Percentiles rank a stretch among this genome's conserved stretches.
Conservation (phyloP, 345 rosid genomes). For the Boechera stricta region DNA sequence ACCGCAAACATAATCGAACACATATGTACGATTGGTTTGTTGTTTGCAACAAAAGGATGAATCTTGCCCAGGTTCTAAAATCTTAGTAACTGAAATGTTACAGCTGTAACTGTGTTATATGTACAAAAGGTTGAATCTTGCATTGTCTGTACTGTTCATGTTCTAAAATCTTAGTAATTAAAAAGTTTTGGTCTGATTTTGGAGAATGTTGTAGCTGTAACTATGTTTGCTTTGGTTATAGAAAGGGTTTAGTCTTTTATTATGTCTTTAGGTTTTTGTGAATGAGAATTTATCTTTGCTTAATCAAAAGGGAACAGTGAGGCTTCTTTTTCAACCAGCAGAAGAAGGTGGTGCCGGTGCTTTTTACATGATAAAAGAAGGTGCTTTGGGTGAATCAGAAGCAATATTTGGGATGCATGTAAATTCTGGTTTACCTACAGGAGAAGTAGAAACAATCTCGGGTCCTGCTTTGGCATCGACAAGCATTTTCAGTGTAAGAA, state of each 20-base stretch:
- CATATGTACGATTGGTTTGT: background rate
- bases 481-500: slow-evolving; percentile 59
- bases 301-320: slow-evolving; percentile 73
- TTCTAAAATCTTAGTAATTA: too few species aligned
- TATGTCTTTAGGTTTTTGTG: background rate
- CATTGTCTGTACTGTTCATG: too few species aligned
- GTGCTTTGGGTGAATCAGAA: slow-evolving; percentile 87
- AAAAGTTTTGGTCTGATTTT: too few species aligned
- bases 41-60: background rate
- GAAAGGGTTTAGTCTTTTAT: slow-evolving; percentile 7
- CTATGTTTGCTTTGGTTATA: background rate
- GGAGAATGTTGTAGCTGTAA: slow-evolving; percentile 2
- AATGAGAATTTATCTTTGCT: slow-evolving; percentile 15
- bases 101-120: background rate
- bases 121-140: too few species aligned
- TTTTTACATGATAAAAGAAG: slow-evolving; percentile 73
- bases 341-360: slow-evolving; percentile 98
- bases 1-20: background rate
- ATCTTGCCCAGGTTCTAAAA: background rate
- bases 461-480: slow-evolving; percentile 71
- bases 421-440: slow-evolving; percentile 49
- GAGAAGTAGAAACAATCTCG: slow-evolving; percentile 58
- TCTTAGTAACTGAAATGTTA: background rate
- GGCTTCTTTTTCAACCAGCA: slow-evolving; percentile 91
- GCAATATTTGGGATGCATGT: slow-evolving; percentile 89